phyloP scores from a whole-genome alignment of 2,329 filamentous ascomycete species.

The Tetracladium maxilliforme region DNA sequence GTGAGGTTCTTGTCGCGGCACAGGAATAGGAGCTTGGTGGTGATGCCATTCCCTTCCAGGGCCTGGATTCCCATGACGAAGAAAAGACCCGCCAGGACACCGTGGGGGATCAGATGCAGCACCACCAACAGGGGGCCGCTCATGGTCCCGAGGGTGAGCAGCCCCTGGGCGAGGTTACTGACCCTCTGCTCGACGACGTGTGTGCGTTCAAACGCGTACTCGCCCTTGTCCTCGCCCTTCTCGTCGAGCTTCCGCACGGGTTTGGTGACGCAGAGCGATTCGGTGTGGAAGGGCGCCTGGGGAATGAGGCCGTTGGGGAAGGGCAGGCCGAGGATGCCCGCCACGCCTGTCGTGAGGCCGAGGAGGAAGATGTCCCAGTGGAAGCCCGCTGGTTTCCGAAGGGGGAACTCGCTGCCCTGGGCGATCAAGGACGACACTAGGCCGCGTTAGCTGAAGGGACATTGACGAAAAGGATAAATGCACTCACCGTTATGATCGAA shows the following conservation, averaged over 20 bases:
- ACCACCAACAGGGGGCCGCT: constrained; percentile 58
- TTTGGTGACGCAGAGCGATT: constrained; percentile 59
- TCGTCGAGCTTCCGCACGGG: constrained; percentile 32
- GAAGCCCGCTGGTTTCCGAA: constrained; percentile 69
- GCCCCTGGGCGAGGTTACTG: constrained; percentile 64
- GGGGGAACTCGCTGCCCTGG: constrained; percentile 69
- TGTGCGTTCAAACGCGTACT: constrained; percentile 31
- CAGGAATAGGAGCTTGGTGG: constrained; percentile 58
- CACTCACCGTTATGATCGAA: constrained; percentile 71
- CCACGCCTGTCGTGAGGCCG: constrained; percentile 61
- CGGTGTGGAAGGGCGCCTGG: constrained; percentile 71
- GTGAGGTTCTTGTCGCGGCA: constrained; percentile 50
- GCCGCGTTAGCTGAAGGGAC: constrained; percentile 1
- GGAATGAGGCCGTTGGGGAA: constrained; percentile 76
- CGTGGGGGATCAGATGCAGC: constrained; percentile 64
- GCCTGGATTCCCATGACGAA: constrained; percentile 77
- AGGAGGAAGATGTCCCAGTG: constrained; percentile 79
- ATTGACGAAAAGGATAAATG: neutral
- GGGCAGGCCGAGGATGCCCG: constrained; percentile 62
- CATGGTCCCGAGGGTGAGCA: constrained; percentile 70
- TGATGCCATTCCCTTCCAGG: constrained; percentile 64
- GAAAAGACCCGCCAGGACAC: constrained; percentile 67
- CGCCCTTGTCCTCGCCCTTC: constrained; percentile 40
- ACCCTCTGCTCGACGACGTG: constrained; percentile 67
- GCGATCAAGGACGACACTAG: constrained; percentile 69